Evolutionary conservation across 805 yeast genomes (phyloP), one percentile per base, ranked within the genome.

Genomic region (Hanseniaspora occidentalis): DNA sequence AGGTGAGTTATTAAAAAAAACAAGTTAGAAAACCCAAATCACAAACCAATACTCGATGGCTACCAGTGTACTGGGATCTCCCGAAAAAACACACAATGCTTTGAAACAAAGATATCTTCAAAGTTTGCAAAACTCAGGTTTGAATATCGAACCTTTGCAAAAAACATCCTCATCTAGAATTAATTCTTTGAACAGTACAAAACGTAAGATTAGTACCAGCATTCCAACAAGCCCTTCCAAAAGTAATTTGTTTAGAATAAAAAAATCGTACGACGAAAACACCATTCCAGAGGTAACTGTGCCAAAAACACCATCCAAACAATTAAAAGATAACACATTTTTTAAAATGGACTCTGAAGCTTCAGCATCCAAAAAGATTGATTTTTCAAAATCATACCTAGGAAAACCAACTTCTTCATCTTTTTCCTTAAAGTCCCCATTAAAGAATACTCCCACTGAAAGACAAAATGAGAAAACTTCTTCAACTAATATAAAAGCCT

Each of bases 61-160:
- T 11, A 25, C 40, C 23, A 37, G 38, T 11, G 14, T 39, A 13
- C 8, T 35, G 14, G 46, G 46, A 10, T 44, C 47, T 6, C 47
- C 47, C 6, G 38, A 26, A 39, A 44, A 38, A 23, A 11, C 41
- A 11, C 24, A 29, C n/a, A 50, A 48, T 35, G 39, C 58, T 11
- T 51, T 52, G 37, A 37, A 56, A 16, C 48, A 50, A 16, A 53
- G 60, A 35, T 60, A 60, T 41, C 41, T 58, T 31, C 49, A 54
- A 26, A 56, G 41, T 22, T 21, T 56, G 7, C 43, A 47, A 11
- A 39, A 39, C 16, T 43, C 47, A 6, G 45, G 43, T 6, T 11
- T 39, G 36, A 21, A 47, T 52, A 16, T 38, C 8, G 44, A 41
- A 7, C 47, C 39, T 13, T 39, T 55, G 37, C 47, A 44, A 33